Base-by-base conservation (phyloP, 768 basidiomycete genomes). In the Brasilioporus rufonigricans region DNA sequence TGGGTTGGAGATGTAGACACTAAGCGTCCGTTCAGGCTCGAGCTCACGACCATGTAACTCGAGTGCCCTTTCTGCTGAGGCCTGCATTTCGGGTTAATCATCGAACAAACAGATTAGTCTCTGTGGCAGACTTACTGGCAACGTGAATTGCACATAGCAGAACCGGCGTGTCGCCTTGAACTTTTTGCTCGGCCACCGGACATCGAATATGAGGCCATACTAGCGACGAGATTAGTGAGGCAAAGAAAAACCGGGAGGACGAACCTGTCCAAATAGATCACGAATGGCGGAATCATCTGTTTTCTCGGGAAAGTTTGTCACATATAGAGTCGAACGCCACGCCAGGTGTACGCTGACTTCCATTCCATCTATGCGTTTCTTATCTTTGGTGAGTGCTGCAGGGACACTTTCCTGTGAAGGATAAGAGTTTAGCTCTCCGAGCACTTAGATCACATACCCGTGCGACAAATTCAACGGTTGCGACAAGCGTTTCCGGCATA, bases 111-210 rank as follows among this genome's bases (percentile, higher is more conserved):
- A 4, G 23, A n/a, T 23, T 23, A n/a, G 38, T 33, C 14, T 24
- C 2, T n/a, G 32, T 43, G 13, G 31, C 8, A 27, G 40, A 76
- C 88, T 48, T 53, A 93, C 95, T 0, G 92, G 91, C 19, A 84
- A 84, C 2, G 86, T 87, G 66, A 83, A 98, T 58, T 98, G 97
- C 1, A 99, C 77, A 69, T 98, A 99, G 65, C 92, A 94, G 70
- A 99, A 98, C 40, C 97, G 81, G 33, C 97, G 77, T 2, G 89
- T 88, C 53, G 76, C 84, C 72, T 94, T 96, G 78, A 93, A 94
- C 67, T 97, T 97, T 67, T 95, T 95, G 73, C 93, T 95, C 6
- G 97, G 97, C 96, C 96, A 98, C 31, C 97, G 89, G 18, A 93
- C 89, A 59, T 98, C 95, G 56, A 98, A 91, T 50, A 99, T 81